Base-by-base conservation (phyloP, 345 rosid genomes). In the Geranium rotundifolium region DNA sequence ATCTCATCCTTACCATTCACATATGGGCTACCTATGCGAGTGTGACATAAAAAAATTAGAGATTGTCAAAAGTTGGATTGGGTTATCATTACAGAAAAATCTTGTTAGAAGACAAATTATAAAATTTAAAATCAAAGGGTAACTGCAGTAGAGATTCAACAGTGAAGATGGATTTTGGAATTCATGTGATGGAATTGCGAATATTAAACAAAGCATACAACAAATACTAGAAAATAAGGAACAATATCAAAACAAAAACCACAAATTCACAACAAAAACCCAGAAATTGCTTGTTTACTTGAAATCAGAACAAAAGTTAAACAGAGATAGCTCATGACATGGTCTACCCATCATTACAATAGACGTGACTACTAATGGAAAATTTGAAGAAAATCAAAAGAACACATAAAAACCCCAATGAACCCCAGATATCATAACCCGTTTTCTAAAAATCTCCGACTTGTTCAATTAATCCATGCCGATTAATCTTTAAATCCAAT, bases 1-100 rank as follows among this genome's bases (percentile, higher is more conserved):
- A 62, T 79, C 58, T 79, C 65, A 18, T 39, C 60, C 7, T 71
- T 71, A 37, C 64, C 74, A 75, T 68, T 78, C 73, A 41, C 71
- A 71, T 64, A 39, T 57, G 83, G 76, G 56, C 79, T 74, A n/a
- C 68, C 81, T 69, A 76, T 31, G 37, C 7, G 37, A 2, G 7
- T 31, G 31, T 12, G 23, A 50, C 62, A 68, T 50, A 58, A 17
- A 52, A 57, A 52, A 3, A 63, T 58, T 19, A 58, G n/a, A 60
- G 19, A 54, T 16, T 12, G 14, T 13, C 4, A 17, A 41, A 61
- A 18, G 59, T 7, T 13, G 13, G 23, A n/a, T 18, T n/a, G 59
- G 29, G 3, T 34, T 30, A 60, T 8, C 63, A 46, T n/a, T 10
- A 29, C 23, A 60, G 31, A 60, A 30, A 60, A 23, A 59, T 15